A percentile compares a stretch with the other conserved stretches of the same genome.
Conservation (phyloP, 23 red algal genomes). For the Gracilariopsis chorda region DNA sequence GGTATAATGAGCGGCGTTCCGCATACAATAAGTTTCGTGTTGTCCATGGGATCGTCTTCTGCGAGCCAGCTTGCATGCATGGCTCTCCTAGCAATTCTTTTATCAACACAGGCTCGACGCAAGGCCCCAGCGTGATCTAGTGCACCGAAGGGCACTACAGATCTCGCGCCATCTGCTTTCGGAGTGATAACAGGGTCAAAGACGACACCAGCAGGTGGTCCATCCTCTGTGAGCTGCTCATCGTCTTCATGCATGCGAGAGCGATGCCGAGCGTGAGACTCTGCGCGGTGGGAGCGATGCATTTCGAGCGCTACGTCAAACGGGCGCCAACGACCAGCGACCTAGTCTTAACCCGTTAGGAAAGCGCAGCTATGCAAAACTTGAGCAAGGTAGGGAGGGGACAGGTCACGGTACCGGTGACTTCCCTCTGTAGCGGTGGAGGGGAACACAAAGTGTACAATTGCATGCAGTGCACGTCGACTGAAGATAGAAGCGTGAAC, state of each 20-base stretch:
- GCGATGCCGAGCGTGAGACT: not conserved
- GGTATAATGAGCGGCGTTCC: conserved; percentile 61
- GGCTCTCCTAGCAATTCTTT: conserved; percentile 19
- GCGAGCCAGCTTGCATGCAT: conserved; percentile 49
- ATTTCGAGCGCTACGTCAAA: not conserved
- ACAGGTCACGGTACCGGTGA: too few species aligned
- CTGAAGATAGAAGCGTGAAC: not conserved
- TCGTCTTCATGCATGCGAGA: not conserved
- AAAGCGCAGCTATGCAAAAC: too few species aligned
- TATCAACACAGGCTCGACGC: conserved; percentile 41
- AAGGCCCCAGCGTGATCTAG: conserved; percentile 70
- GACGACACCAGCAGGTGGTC: conserved; percentile 53
- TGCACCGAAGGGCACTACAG: not conserved
- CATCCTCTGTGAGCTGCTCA: not conserved
- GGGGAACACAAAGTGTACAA: not conserved
- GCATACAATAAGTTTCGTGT: conserved; percentile 33
- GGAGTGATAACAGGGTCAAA: conserved; percentile 59
- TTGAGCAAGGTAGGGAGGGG: too few species aligned
- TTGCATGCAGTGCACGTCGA: not conserved
- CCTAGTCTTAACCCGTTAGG: too few species aligned
- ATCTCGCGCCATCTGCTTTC: conserved; percentile 7
- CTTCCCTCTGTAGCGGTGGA: too few species aligned
- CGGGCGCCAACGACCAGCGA: too few species aligned
- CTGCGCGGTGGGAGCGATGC: not conserved
- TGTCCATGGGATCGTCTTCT: conserved; percentile 71